These are phyloP conservation scores for Trypanosoma cruzi DNA, from an alignment of 208 protist species.

Conservation along the genomic window DNA sequence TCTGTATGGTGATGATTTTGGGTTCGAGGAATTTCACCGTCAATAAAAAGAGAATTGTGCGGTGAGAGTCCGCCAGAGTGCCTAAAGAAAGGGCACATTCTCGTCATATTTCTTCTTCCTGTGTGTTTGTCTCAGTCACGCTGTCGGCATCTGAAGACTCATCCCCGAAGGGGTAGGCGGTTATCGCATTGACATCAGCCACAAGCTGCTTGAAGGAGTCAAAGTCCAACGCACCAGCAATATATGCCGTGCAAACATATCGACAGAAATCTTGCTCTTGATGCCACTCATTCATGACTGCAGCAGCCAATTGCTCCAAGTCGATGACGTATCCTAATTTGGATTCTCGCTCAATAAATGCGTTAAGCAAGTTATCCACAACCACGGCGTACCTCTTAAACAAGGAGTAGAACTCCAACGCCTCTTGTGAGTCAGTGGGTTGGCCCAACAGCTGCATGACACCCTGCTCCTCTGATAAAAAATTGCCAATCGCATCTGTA, in stretches of 20 bases:
- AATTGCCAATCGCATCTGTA: constrained; percentile 62
- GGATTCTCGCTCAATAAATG: constrained; percentile 43
- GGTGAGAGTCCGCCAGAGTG: too few relatives aligned
- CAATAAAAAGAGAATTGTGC: too few relatives aligned
- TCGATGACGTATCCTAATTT: not conserved
- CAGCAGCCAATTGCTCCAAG: constrained; percentile 40
- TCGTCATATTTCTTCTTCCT: not conserved
- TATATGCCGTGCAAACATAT: constrained; percentile 69
- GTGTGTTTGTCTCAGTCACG: not conserved
- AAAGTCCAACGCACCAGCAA: constrained; percentile 73
- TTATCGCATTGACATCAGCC: constrained; percentile 55
- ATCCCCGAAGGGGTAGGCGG: constrained; percentile 38
- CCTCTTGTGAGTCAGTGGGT: constrained; percentile 44
- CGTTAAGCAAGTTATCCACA: constrained; percentile 53
- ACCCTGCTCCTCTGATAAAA: constrained; percentile 52
- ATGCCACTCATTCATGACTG: constrained; percentile 53
- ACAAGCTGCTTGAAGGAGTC: constrained; percentile 70
- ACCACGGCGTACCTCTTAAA: constrained; percentile 58
- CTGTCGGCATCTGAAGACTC: constrained; percentile 9
- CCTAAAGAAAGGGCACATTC: not conserved
- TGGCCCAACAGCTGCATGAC: constrained; percentile 31
- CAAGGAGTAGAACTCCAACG: constrained; percentile 52
- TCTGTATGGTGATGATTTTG: too few relatives aligned
- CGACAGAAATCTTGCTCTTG: constrained; percentile 34
- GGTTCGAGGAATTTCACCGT: too few relatives aligned